A percentile compares a stretch with the other conserved stretches of the same genome.
Conservation (phyloP, 257 asterid genomes). For the Solanum bulbocastanum region DNA sequence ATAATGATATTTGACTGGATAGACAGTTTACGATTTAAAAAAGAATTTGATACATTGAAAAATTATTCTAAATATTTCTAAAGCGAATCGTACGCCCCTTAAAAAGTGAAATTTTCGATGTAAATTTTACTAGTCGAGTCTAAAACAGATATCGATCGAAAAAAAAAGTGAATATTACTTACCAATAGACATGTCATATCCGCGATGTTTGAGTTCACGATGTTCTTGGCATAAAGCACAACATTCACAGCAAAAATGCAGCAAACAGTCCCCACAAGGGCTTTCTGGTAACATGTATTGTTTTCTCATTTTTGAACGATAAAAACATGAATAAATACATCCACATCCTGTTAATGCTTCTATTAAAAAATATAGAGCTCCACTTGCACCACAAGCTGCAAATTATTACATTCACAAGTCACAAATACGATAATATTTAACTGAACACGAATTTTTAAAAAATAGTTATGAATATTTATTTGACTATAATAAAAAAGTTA, state of each 20-base stretch:
- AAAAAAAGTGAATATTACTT: background rate
- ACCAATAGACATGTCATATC: slow-evolving; percentile 8
- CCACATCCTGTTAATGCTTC: slow-evolving; percentile 1
- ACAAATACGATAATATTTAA: background rate
- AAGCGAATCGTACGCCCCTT: accelerated
- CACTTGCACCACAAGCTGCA: slow-evolving; percentile 11
- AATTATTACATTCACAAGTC: background rate
- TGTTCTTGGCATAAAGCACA: slow-evolving; percentile 24
- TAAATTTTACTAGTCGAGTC: background rate
- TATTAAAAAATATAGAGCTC: background rate
- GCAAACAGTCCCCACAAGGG: slow-evolving; percentile 9
- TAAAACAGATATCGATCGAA: background rate
- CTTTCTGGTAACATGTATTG: slow-evolving; percentile 4
- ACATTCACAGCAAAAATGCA: slow-evolving; percentile 14
- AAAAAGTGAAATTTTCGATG: background rate
- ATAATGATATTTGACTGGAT: background rate
- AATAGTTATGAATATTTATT: background rate
- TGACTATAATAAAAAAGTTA: background rate
- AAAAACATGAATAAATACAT: slow-evolving; percentile 13
- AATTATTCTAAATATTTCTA: background rate
- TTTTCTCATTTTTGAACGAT: slow-evolving; percentile 9
- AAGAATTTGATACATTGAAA: background rate
- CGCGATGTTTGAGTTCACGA: slow-evolving; percentile 19
- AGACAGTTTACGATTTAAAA: background rate
- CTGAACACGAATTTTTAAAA: accelerated